A percentile compares a stretch with the other conserved stretches of the same genome.
Evolutionary conservation across 768 basidiomycete species (phyloP).

Genomic region (Mycena chlorophos): DNA sequence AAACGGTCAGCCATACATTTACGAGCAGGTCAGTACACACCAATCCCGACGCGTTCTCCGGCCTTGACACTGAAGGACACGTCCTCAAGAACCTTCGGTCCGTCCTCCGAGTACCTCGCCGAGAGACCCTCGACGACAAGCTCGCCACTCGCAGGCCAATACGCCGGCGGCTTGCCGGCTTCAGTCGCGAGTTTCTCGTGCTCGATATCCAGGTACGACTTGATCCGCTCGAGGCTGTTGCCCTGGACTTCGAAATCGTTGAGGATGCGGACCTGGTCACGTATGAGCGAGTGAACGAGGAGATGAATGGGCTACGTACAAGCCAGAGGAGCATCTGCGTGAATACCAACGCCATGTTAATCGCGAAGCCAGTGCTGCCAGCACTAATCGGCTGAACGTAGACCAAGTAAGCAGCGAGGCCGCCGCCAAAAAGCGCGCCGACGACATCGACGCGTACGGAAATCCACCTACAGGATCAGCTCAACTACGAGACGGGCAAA

Average conservation of each 20-base stretch:
- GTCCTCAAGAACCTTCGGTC: constrained; percentile 31
- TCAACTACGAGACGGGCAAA: constrained; percentile 16
- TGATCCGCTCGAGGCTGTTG: constrained; percentile 19
- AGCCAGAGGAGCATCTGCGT: constrained; percentile 42
- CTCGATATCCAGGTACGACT: constrained; percentile 41
- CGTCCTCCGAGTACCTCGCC: constrained; percentile 48
- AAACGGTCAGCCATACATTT: neutral
- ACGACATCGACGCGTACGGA: constrained; percentile 40
- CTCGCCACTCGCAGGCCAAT: constrained; percentile 58
- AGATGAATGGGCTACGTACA: constrained; percentile 2
- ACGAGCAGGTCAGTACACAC: neutral
- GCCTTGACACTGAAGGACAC: constrained; percentile 42
- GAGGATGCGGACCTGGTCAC: constrained; percentile 18
- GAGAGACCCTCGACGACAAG: constrained; percentile 51
- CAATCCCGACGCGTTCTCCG: constrained; percentile 36
- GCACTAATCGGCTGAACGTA: constrained; percentile 35
- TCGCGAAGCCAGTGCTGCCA: constrained; percentile 35
- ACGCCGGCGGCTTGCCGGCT: constrained; percentile 50
- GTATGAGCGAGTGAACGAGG: neutral
- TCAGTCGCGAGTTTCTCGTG: constrained; percentile 37
- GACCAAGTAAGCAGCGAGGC: constrained; percentile 40
- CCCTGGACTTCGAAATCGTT: constrained; percentile 31
- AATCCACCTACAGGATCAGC: constrained; percentile 41
- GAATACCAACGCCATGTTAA: constrained; percentile 45
- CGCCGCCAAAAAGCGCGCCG: constrained; percentile 41